Conservation (phyloP, 176 grass and related monocot genomes). For the Hordeum marinum region DNA sequence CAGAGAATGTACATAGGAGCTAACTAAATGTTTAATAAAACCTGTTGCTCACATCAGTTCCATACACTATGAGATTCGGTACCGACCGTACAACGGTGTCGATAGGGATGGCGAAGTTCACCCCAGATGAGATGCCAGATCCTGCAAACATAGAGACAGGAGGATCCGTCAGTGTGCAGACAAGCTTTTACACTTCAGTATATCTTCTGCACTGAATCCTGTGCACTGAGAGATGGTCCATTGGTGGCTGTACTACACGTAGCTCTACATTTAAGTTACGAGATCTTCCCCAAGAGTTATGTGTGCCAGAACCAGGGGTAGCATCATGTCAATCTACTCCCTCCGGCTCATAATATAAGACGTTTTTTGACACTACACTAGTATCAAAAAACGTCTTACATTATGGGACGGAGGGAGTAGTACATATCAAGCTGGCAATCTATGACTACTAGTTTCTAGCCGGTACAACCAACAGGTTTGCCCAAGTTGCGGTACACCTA, state of each 20-base stretch:
- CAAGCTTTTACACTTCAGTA: not conserved
- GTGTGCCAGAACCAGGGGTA: not conserved
- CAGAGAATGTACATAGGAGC: not conserved
- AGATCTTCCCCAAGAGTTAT: not conserved
- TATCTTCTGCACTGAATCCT: conserved; percentile 12
- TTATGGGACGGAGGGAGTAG: not conserved
- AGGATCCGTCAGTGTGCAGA: conserved; percentile 14
- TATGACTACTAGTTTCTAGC: not conserved
- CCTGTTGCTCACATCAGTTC: conserved; percentile 67
- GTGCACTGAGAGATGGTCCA: not conserved
- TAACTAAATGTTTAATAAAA: conserved; percentile 50
- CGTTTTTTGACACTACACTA: too few relatives aligned
- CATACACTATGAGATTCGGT: conserved; percentile 69
- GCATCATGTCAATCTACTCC: not conserved
- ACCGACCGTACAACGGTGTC: conserved; percentile 63
- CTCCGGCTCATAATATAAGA: too few relatives aligned
- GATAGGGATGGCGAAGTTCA: conserved; percentile 85
- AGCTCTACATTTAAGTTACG: conserved; percentile 14
- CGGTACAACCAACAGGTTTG: not conserved
- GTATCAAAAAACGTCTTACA: too few relatives aligned
- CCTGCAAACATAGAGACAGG: conserved; percentile 37
- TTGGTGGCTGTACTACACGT: not conserved
- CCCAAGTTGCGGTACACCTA: not conserved
- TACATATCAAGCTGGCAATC: conserved; percentile 9
- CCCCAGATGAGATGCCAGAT: conserved; percentile 79